These are phyloP conservation scores for Clarireedia homoeocarpa DNA, from an alignment of 2,329 filamentous ascomycete genomes.

Conservation along the genomic window DNA sequence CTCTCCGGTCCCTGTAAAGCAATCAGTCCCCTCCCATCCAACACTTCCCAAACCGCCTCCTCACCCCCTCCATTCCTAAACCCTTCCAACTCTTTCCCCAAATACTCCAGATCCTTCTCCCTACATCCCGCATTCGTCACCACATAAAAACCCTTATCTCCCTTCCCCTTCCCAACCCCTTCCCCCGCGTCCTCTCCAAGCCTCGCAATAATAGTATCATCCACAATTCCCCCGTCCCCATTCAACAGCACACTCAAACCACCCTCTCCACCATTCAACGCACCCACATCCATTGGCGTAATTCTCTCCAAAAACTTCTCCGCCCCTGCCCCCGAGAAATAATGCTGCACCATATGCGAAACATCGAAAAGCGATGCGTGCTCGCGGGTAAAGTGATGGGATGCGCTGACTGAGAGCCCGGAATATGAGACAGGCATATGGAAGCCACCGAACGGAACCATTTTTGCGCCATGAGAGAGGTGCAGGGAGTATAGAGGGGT, in stretches of 20 bases:
- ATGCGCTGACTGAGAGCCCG: constrained; percentile 68
- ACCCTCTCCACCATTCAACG: constrained; percentile 59
- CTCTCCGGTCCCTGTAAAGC: constrained; percentile 84
- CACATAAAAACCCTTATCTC: constrained; percentile 65
- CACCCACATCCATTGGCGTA: constrained; percentile 66
- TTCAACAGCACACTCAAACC: constrained; percentile 81
- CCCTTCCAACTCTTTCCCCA: constrained; percentile 58
- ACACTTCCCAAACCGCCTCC: constrained; percentile 59
- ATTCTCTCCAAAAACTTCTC: constrained; percentile 74
- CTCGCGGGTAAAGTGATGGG: constrained; percentile 81
- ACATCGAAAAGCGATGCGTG: constrained; percentile 93
- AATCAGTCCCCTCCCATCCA: constrained; percentile 69
- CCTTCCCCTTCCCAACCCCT: no score
- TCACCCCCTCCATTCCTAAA: constrained; percentile 48
- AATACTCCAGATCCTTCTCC: constrained; percentile 77
- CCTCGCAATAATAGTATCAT: constrained; percentile 86
- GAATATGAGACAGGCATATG: constrained; percentile 89
- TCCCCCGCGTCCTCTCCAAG: constrained; percentile 43
- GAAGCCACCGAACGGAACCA: constrained; percentile 94
- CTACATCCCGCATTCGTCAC: constrained; percentile 93
- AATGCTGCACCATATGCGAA: constrained; percentile 91
- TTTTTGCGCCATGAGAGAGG: constrained; percentile 72
- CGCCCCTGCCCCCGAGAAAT: constrained; percentile 73
- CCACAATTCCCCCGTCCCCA: constrained; percentile 80
- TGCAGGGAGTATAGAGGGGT: constrained; percentile 77